Evolutionary conservation across 371 early-diverging fungal genomes (phyloP).

Genomic region (Mortierella sp.): DNA sequence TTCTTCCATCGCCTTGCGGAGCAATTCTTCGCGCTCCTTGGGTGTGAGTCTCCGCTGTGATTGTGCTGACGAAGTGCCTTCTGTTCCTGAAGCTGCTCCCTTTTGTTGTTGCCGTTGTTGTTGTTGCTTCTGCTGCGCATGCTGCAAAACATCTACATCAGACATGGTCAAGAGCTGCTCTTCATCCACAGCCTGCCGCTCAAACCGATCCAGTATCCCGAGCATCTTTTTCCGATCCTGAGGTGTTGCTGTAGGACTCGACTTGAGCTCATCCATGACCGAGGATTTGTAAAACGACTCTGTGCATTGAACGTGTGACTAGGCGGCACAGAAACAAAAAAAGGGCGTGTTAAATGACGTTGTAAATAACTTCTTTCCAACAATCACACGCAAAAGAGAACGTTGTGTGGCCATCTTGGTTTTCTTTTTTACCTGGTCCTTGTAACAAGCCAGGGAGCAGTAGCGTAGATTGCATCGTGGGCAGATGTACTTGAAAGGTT

Average conservation of each 20-base stretch:
- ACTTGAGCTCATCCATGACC: constrained; percentile 72
- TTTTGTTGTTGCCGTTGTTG: constrained; percentile 3
- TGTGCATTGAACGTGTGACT: constrained; percentile 68
- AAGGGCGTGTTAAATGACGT: neutral
- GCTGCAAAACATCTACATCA: constrained; percentile 31
- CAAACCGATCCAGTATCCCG: constrained; percentile 67
- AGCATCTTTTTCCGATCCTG: constrained; percentile 68
- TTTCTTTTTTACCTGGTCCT: constrained; percentile 69
- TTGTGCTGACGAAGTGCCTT: neutral
- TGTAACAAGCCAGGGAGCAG: constrained; percentile 78
- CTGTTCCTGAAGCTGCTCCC: neutral
- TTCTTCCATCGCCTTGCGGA: constrained; percentile 38
- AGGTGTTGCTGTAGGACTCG: constrained; percentile 56
- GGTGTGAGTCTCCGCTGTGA: constrained; percentile 27
- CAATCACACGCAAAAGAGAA: no score
- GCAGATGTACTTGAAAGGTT: constrained; percentile 75
- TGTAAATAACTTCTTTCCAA: constrained; percentile 42
- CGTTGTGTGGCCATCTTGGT: no score
- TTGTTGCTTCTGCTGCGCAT: constrained; percentile 18
- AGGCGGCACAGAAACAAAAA: neutral
- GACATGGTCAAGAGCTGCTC: constrained; percentile 36
- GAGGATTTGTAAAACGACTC: constrained; percentile 78
- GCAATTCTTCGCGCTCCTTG: constrained; percentile 40
- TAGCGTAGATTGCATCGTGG: constrained; percentile 81
- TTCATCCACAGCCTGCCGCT: constrained; percentile 59